Evolutionary conservation across 805 yeast species (phyloP).

Genomic region (Starmerella floricola): DNA sequence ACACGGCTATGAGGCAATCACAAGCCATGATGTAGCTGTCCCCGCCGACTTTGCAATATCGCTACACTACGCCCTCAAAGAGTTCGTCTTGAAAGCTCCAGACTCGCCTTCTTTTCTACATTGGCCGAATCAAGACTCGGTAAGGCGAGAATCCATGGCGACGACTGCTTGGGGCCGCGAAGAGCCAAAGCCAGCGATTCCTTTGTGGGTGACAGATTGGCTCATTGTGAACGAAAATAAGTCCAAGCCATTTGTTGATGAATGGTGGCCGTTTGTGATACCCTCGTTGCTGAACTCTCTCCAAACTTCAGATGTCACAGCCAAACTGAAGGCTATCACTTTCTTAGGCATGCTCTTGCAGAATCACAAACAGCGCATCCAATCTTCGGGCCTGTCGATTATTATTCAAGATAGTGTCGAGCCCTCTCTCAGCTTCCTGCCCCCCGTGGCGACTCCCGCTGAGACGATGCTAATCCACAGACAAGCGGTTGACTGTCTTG

Average conservation of each 20-base stretch:
- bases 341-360: slow-evolving; percentile 12
- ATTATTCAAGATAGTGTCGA: slow-evolving; percentile 25
- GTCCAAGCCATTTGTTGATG: neutral
- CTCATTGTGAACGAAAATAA: neutral
- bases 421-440: slow-evolving; percentile 26
- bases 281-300: slow-evolving; percentile 26
- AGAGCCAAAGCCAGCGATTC: no score
- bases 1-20: neutral
- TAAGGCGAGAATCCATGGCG: no score
- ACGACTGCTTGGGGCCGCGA: no score
- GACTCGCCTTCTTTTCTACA: no score
- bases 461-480: slow-evolving; percentile 18
- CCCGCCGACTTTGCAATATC: no score
- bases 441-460: slow-evolving; percentile 24
- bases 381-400: slow-evolving; percentile 23
- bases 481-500: slow-evolving; percentile 36
- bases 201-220: no score
- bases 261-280: slow-evolving; percentile 26
- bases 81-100: no score
- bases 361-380: slow-evolving; percentile 9
- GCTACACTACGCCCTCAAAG: no score
- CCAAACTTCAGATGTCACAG: slow-evolving; percentile 24
- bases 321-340: slow-evolving; percentile 23
- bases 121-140: no score
- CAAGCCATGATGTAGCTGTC: neutral